Conservation (phyloP, 768 basidiomycete species). For the Cystoderma amianthinum region DNA sequence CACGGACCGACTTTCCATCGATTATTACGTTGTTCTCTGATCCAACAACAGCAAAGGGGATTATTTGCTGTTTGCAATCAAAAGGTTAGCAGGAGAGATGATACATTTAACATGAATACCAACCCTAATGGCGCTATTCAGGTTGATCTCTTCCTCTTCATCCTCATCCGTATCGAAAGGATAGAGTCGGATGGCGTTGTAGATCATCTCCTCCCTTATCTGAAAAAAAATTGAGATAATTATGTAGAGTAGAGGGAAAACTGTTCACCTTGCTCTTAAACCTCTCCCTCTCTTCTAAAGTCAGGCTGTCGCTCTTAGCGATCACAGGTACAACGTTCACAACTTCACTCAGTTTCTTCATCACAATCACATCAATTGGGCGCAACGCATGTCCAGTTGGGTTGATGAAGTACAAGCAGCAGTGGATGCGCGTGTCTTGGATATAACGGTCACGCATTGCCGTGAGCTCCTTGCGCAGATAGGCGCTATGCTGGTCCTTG, state of each 20-base stretch:
- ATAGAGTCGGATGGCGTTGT: constrained; percentile 91
- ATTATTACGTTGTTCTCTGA: constrained; percentile 94
- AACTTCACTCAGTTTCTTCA: constrained; percentile 98
- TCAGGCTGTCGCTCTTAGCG: constrained; percentile 94
- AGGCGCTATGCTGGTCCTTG: constrained; percentile 98
- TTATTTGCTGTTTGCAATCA: constrained; percentile 60
- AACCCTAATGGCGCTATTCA: constrained; percentile 89
- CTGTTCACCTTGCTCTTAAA: constrained; percentile 84
- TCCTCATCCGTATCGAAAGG: constrained; percentile 96
- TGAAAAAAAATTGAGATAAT: constrained; percentile 20
- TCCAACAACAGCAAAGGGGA: constrained; percentile 97
- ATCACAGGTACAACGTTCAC: constrained; percentile 99
- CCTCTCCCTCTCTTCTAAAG: constrained; percentile 81
- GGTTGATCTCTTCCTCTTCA: constrained; percentile 85
- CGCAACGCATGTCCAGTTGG: constrained; percentile 97
- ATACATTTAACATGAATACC: constrained; percentile 17
- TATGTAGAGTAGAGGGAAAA: constrained; percentile 1
- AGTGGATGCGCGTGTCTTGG: constrained; percentile 97
- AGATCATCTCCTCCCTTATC: constrained; percentile 90
- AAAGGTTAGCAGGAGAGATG: constrained; percentile 4
- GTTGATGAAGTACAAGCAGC: constrained; percentile 96
- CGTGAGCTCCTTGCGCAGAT: constrained; percentile 97
- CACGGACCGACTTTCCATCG: constrained; percentile 91
- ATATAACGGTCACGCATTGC: constrained; percentile 99
- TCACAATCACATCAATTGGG: constrained; percentile 95